A percentile compares a stretch with the other conserved stretches of the same genome.
These are phyloP conservation scores for Aspergillus sclerotioniger DNA, from an alignment of 495 filamentous ascomycete species.

Conservation along the genomic window DNA sequence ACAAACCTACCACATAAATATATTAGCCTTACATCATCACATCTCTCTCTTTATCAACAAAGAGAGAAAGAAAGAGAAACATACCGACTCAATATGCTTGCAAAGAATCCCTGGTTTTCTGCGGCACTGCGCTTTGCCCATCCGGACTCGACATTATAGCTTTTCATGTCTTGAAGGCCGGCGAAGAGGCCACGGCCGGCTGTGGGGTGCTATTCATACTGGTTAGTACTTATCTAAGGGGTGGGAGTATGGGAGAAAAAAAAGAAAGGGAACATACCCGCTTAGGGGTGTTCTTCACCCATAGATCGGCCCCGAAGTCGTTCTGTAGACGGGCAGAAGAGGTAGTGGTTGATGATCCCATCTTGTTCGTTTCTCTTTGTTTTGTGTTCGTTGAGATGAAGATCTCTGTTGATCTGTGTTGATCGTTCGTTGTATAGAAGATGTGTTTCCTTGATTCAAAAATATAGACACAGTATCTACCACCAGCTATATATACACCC, in stretches of 20 bases:
- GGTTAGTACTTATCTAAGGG: not conserved
- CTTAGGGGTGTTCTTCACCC: slow-evolving; percentile 24
- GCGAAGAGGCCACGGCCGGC: slow-evolving; percentile 46
- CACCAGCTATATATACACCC: no score
- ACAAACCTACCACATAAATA: slow-evolving; percentile 2
- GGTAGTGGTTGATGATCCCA: slow-evolving; percentile 3
- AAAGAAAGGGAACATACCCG: slow-evolving; percentile 24
- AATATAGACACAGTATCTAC: no score
- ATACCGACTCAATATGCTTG: slow-evolving; percentile 15
- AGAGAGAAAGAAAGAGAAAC: slow-evolving; percentile 1
- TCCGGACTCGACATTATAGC: slow-evolving; percentile 43
- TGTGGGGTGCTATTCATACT: slow-evolving; percentile 28
- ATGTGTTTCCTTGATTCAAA: no score
- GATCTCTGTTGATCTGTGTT: not conserved
- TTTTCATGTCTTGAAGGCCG: slow-evolving; percentile 44
- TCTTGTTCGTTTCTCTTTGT: slow-evolving; percentile 7
- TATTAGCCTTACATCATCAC: not conserved
- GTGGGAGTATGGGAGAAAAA: not conserved
- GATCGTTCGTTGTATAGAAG: no score
- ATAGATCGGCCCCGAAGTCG: slow-evolving; percentile 42
- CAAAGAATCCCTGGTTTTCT: slow-evolving; percentile 14
- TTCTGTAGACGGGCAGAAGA: slow-evolving; percentile 33
- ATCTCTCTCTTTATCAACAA: not conserved
- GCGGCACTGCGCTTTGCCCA: slow-evolving; percentile 31
- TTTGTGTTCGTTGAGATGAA: not conserved